Evolutionary conservation across 164 flowering plant genomes (phyloP).

Genomic region (Aristolochia contorta): DNA sequence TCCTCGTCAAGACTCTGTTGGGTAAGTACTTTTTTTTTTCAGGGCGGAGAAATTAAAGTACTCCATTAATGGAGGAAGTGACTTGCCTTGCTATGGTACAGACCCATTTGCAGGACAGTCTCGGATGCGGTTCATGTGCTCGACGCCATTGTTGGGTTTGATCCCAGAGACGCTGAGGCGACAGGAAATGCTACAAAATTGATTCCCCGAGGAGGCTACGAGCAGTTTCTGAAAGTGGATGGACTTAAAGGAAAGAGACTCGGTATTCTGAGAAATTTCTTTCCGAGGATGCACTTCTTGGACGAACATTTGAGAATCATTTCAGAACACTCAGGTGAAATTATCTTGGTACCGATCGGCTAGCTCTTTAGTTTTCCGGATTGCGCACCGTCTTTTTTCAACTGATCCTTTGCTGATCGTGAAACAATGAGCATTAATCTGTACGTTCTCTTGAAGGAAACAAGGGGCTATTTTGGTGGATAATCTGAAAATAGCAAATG

Average conservation of each 20-base stretch:
- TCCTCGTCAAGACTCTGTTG: slow-evolving; percentile 50
- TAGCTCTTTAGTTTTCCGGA: background rate
- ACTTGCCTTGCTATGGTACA: slow-evolving; percentile 6
- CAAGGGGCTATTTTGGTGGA: slow-evolving; percentile 36
- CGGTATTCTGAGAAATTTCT: slow-evolving; percentile 24
- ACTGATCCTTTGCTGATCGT: too few relatives aligned
- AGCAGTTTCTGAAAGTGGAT: slow-evolving; percentile 36
- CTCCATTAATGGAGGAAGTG: background rate
- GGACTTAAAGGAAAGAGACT: slow-evolving; percentile 55
- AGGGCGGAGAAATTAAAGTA: slow-evolving; percentile 20
- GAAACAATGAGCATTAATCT: background rate
- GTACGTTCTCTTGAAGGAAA: slow-evolving; percentile 11
- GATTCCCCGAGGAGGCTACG: slow-evolving; percentile 65
- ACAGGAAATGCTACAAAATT: slow-evolving; percentile 30
- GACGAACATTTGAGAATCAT: slow-evolving; percentile 14
- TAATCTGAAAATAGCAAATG: slow-evolving; percentile 29
- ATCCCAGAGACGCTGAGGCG: slow-evolving; percentile 33
- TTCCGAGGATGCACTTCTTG: slow-evolving; percentile 1
- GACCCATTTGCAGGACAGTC: slow-evolving; percentile 68
- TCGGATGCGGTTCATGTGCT: slow-evolving; percentile 62
- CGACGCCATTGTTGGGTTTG: slow-evolving; percentile 58
- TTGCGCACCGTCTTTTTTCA: too few relatives aligned
- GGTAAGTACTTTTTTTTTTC: too few relatives aligned
- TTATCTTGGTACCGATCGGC: too few relatives aligned
- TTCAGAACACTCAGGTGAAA: too few relatives aligned